phyloP scores from a whole-genome alignment of 1,284 basidiomycete genomes.

The Cutaneotrichosporon daszewskae region DNA sequence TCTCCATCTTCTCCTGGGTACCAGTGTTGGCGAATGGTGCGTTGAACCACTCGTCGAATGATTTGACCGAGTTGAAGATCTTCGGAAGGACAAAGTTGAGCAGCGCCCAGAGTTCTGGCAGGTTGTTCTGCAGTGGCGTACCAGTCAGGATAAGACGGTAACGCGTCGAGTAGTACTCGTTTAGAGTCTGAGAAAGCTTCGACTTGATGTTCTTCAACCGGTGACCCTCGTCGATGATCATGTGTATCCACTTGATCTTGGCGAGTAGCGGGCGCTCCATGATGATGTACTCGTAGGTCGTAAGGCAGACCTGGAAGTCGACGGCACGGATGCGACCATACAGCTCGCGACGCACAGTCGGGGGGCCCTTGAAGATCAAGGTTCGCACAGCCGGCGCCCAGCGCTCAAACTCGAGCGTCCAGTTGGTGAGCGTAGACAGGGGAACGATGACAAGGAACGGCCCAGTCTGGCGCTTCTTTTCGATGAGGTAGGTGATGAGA shows the following conservation, averaged over 20 bases:
- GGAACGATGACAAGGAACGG: conserved; percentile 98
- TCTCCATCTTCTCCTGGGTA: conserved; percentile 86
- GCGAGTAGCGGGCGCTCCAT: conserved; percentile 87
- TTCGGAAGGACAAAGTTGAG: conserved; percentile 98
- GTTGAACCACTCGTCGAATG: conserved; percentile 99
- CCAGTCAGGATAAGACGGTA: conserved; percentile 96
- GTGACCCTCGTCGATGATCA: conserved; percentile 99
- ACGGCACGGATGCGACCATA: conserved; percentile 41
- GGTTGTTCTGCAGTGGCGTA: conserved; percentile 96
- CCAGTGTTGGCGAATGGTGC: conserved; percentile 98
- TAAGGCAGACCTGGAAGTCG: conserved; percentile 91
- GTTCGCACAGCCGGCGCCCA: conserved; percentile 88
- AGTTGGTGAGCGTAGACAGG: conserved; percentile 96
- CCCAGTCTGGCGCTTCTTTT: conserved; percentile 81
- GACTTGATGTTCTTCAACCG: conserved; percentile 99
- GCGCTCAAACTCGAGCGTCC: conserved; percentile 93
- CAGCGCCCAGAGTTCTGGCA: conserved; percentile 95
- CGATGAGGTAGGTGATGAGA: conserved; percentile 91
- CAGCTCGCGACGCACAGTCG: conserved; percentile 49
- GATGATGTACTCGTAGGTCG: conserved; percentile 99
- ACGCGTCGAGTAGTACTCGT: conserved; percentile 85
- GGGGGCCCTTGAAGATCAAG: conserved; percentile 92
- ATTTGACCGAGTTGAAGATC: conserved; percentile 99
- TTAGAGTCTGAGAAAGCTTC: conserved; percentile 88
- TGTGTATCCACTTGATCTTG: conserved; percentile 95